Percentiles rank a stretch among this genome's conserved stretches.
Conservation (phyloP, 768 basidiomycete species). For the Rhizopogon vinicolor region DNA sequence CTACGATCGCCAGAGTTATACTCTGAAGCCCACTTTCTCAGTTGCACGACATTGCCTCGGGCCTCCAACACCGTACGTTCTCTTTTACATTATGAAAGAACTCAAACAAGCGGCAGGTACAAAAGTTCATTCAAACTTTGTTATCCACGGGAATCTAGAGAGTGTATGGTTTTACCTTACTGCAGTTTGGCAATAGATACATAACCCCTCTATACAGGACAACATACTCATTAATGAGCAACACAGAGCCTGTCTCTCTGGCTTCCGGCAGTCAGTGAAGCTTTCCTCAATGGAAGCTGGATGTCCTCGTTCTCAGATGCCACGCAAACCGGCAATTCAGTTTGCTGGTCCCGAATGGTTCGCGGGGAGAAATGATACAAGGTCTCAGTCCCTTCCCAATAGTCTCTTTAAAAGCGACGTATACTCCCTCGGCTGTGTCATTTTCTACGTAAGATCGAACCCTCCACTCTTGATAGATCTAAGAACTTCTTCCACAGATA, state of each 20-base stretch:
- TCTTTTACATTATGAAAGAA: background rate
- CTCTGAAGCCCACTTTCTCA: background rate
- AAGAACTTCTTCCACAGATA: background rate
- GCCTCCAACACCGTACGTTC: background rate
- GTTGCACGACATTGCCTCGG: background rate
- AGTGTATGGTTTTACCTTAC: background rate
- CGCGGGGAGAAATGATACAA: background rate
- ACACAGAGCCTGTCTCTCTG: background rate
- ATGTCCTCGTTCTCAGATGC: background rate
- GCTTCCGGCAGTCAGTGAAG: background rate
- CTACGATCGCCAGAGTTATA: background rate
- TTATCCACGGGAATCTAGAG: background rate
- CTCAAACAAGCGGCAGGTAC: background rate
- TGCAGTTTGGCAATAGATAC: too few relatives aligned
- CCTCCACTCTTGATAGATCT: too few relatives aligned
- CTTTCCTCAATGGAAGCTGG: background rate
- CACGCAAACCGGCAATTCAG: background rate
- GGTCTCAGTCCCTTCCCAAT: background rate
- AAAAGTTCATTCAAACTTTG: background rate
- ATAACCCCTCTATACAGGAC: background rate
- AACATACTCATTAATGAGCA: background rate
- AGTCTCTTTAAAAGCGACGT: background rate
- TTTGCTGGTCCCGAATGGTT: background rate
- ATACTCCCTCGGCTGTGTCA: background rate
- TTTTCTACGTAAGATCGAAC: background rate